Evolutionary conservation across 2,329 filamentous ascomycete genomes (phyloP), one percentile per base, ranked within the genome.

Genomic region (Aurifilum marmelostoma): DNA sequence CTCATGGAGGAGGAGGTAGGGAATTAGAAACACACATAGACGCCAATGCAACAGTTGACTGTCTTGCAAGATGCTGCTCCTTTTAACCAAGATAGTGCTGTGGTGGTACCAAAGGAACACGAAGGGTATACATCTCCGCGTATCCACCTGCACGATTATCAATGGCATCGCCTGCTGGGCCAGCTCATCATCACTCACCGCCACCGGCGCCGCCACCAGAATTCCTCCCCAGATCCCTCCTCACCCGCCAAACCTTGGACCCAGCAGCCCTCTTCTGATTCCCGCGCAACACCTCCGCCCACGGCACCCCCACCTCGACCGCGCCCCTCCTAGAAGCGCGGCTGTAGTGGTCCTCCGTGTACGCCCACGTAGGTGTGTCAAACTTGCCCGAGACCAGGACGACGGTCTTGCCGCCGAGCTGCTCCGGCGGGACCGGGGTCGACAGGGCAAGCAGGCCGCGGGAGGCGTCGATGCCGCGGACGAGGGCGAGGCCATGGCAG

Each of bases 291-390:
- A 83, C 82, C 74, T 90, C 87, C 16, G 90, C 83, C 88, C 88
- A 91, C 2, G 88, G 88, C 2, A 83, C 78, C 43, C 79, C 71
- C 16, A 75, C 75, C 61, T 78, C 78, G 3, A 72, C 74, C 12
- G 71, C 74, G 12, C 72, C 75, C 9, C 81, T 79, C 71, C 14
- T 68, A 67, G 24, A 74, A 71, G 5, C 77, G 60, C 63, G 66
- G 52, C 67, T 29, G 72, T 88, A 84, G 21, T 89, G 73, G 47
- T 90, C 87, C 75, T 92, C 90, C 0, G 87, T 87, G 71, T 91
- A 92, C 1, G 89, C 88, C 90, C 90, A 93, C 3, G 83, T 88
- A 0, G 91, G 89, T 1, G 86, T 80, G 74, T 93, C 91, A 67
- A 92, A 87, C 72, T 87, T 89, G 2, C 91, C 91, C 66, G 89